Evolutionary conservation across 768 basidiomycete genomes (phyloP), one percentile per base, ranked within the genome.

Genomic region (Leucosporidium scottii): DNA sequence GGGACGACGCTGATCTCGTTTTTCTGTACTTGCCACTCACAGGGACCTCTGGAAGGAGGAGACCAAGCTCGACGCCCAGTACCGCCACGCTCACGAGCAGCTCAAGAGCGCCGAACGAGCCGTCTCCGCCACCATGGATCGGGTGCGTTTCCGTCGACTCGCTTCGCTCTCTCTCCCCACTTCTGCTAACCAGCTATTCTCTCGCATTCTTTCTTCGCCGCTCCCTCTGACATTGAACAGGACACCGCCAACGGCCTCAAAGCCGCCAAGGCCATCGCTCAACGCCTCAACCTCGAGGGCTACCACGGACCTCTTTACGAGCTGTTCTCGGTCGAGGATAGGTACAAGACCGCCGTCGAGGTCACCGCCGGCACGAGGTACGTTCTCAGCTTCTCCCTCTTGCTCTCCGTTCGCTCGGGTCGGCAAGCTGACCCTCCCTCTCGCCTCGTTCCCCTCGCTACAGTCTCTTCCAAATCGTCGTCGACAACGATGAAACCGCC

Each of bases 401-500:
- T 21, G 10, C 61, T 2, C 23, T 3, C 44, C 21, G n/a, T 13
- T 31, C 31, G 54, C 53, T 31, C 34, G 36, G 9, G 4, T 59
- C 36, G 49, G 47, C 12, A 53, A 47, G 48, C 58, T 62, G 36
- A 73, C 61, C 10, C 39, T 44, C 1, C 8, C 8, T 1, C 31
- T n/a, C n/a, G 12, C 31, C 28, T 7, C n/a, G 20, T 31, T 1
- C 7, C 47, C 4, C 15, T 18, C 2, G 13, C 13, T 34, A 5
- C 77, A 93, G 94, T 75, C 80, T 99, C 31, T 99, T 97, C 81
- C 94, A 99, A 74, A 88, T 98, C 50, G 94, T 98, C 1, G 94
- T 98, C 67, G 94, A 99, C 77, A 89, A 84, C n/a, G 96, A 98
- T 75, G 88, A 87, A 53, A 98, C 93, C 0, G 96, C 93, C 1